These are phyloP conservation scores for Epichloe hybrida DNA, from an alignment of 2,329 filamentous ascomycete genomes.

Conservation along the genomic window DNA sequence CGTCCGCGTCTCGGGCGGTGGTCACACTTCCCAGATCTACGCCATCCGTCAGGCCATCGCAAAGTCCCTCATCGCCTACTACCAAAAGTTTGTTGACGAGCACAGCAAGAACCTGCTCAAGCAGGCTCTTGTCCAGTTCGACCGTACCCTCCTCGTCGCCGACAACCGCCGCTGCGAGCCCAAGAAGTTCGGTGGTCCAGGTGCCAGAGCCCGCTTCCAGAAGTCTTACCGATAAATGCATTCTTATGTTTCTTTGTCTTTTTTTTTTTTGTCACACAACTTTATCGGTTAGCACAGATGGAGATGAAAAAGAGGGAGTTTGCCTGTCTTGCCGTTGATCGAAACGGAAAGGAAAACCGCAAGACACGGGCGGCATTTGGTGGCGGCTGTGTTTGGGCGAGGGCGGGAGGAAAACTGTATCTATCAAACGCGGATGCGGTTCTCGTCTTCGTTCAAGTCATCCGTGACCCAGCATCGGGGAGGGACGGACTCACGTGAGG, in stretches of 20 bases:
- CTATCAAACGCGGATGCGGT: no score
- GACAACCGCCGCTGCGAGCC: conserved; percentile 98
- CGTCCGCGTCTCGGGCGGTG: conserved; percentile 90
- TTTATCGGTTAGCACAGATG: conserved; percentile 1
- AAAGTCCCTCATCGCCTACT: conserved; percentile 70
- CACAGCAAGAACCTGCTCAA: conserved; percentile 99
- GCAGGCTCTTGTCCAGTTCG: conserved; percentile 90
- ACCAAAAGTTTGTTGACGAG: conserved; percentile 99
- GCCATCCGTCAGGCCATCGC: conserved; percentile 97
- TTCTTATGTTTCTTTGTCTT: not conserved
- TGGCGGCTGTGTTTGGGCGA: no score
- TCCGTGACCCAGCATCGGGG: no score
- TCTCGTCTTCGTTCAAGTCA: no score
- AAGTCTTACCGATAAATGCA: conserved; percentile 90
- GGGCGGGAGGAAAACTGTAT: not conserved
- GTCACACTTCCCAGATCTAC: conserved; percentile 95
- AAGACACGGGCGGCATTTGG: no score
- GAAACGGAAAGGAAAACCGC: no score
- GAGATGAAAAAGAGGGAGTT: not conserved
- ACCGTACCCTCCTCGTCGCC: conserved; percentile 93
- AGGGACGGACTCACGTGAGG: no score
- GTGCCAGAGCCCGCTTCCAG: conserved; percentile 94
- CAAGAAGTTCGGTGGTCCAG: conserved; percentile 93
- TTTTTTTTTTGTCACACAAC: not conserved
- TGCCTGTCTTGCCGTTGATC: not conserved